A percentile compares a stretch with the other conserved stretches of the same genome.
Evolutionary conservation across 176 grass and related monocot species (phyloP).

Genomic region (Thalia dealbata): DNA sequence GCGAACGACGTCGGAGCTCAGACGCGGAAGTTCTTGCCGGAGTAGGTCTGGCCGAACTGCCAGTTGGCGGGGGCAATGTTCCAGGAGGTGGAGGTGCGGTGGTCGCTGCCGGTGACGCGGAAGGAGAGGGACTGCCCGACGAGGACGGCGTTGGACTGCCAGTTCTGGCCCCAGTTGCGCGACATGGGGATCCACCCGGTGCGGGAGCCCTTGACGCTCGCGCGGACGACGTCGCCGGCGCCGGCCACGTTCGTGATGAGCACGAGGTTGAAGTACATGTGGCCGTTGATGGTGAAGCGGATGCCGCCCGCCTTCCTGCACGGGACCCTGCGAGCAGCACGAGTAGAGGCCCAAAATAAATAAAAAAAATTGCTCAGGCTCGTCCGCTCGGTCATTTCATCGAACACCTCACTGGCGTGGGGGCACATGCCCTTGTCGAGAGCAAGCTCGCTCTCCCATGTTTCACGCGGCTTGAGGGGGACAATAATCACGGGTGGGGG

Average conservation of each 20-base stretch:
- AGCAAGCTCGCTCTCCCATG: neutral
- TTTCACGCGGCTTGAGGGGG: constrained; percentile 4
- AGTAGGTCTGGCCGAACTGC: constrained; percentile 43
- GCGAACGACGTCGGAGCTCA: constrained; percentile 1
- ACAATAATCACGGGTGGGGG: neutral
- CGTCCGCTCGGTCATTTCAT: neutral
- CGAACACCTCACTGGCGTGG: neutral
- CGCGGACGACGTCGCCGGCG: constrained; percentile 39
- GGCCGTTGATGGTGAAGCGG: constrained; percentile 43
- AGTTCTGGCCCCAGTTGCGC: constrained; percentile 55
- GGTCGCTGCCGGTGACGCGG: constrained; percentile 40
- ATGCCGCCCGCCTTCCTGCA: constrained; percentile 39
- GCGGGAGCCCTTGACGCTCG: constrained; percentile 33
- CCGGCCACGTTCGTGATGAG: constrained; percentile 52
- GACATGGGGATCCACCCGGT: constrained; percentile 46
- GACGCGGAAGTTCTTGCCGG: constrained; percentile 42
- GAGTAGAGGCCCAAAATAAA: too few species aligned
- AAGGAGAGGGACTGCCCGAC: constrained; percentile 40
- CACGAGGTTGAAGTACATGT: constrained; percentile 53
- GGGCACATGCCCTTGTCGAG: neutral
- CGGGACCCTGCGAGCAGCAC: constrained; percentile 21
- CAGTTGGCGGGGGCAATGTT: constrained; percentile 34
- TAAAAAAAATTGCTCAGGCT: too few species aligned
- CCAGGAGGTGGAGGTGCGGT: constrained; percentile 40
- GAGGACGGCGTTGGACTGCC: constrained; percentile 45